phyloP scores from a whole-genome alignment of 108 stramenopile species.

The Skeletonema costatum region DNA sequence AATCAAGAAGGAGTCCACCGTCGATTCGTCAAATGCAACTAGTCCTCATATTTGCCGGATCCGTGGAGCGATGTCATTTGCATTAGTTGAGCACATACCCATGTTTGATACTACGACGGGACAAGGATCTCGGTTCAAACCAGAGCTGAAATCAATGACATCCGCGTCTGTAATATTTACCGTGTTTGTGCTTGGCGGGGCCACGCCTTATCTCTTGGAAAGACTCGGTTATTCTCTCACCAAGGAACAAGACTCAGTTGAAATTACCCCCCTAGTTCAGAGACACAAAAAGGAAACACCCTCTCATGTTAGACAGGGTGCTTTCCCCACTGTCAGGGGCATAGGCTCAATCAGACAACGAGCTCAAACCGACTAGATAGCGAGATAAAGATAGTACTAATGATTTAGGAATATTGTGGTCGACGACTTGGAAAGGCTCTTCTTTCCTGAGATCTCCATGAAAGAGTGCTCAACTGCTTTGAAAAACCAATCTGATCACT shows the following conservation, averaged over 20 bases:
- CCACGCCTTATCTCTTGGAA: slow-evolving; percentile 81
- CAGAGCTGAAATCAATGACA: slow-evolving; percentile 89
- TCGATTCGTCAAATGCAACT: slow-evolving; percentile 83
- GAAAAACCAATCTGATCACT: no score
- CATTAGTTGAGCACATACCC: slow-evolving; percentile 89
- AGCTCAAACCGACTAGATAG: background rate
- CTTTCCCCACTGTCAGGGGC: background rate
- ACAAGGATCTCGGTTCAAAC: slow-evolving; percentile 80
- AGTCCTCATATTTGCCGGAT: slow-evolving; percentile 87
- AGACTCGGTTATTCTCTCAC: slow-evolving; percentile 54
- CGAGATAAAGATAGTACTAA: no score
- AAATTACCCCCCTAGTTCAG: slow-evolving; percentile 37
- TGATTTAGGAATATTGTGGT: background rate
- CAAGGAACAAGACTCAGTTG: slow-evolving; percentile 32
- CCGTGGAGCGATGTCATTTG: slow-evolving; percentile 90
- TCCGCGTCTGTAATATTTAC: slow-evolving; percentile 89
- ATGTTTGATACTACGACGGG: slow-evolving; percentile 78
- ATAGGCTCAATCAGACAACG: background rate
- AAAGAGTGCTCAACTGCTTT: no score
- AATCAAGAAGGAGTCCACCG: slow-evolving; percentile 53
- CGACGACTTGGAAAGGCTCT: no score
- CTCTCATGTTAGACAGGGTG: background rate
- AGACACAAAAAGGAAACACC: background rate
- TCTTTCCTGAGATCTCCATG: no score
- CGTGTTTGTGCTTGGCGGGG: slow-evolving; percentile 83